A percentile compares a stretch with the other conserved stretches of the same genome.
Conservation (phyloP, 352 stramenopile genomes). For the Pythium brassicae region DNA sequence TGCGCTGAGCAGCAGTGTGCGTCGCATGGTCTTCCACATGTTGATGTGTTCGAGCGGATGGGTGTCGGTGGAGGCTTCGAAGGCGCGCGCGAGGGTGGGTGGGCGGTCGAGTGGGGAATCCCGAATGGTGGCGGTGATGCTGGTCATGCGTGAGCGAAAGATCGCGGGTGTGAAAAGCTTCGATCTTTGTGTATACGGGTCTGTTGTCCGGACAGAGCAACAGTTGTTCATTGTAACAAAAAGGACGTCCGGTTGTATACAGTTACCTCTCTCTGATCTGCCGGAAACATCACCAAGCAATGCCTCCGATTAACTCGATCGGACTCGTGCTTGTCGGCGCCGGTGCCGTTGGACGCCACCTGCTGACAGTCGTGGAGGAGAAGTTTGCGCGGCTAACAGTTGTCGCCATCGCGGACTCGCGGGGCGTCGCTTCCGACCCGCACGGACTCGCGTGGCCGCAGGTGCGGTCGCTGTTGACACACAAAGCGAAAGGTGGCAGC, state of each 20-base stretch:
- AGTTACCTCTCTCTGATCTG: no score
- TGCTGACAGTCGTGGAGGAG: constrained; percentile 19
- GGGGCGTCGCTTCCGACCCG: constrained; percentile 9
- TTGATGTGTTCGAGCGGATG: not conserved
- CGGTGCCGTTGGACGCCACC: constrained; percentile 18
- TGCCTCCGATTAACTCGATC: not conserved
- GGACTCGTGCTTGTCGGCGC: constrained; percentile 24
- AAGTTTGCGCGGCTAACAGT: constrained; percentile 10
- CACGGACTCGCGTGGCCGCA: not conserved
- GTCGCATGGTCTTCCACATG: constrained; percentile 16
- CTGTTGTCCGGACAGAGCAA: no score
- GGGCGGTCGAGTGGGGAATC: not conserved
- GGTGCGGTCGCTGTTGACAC: not conserved
- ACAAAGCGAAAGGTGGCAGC: constrained; percentile 2
- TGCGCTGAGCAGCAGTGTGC: constrained; percentile 21
- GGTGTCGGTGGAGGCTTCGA: constrained; percentile 1
- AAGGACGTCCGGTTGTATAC: no score
- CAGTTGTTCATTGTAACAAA: no score
- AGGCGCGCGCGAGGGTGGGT: not conserved
- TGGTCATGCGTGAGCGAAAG: constrained; percentile 1
- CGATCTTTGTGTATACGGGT: constrained; percentile 1
- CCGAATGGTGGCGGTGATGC: not conserved
- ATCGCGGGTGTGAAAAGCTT: constrained; percentile 14
- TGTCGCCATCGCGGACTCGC: constrained; percentile 27
- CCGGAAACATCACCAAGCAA: no score